A percentile compares a stretch with the other conserved stretches of the same genome.
Conservation (phyloP, 257 asterid genomes). For the Paulownia fortunei region DNA sequence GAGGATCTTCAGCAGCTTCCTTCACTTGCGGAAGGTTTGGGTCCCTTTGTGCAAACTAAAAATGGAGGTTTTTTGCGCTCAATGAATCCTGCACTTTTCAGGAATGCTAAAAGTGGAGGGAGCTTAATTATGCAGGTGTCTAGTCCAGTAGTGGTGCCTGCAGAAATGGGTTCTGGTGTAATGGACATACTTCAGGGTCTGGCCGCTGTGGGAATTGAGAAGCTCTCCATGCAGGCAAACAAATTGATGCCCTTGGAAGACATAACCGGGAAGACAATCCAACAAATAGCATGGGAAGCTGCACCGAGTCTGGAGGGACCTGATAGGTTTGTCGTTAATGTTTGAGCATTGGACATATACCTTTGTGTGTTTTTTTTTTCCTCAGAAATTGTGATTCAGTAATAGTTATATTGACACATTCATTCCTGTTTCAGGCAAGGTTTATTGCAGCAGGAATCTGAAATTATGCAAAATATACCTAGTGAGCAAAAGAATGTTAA, state of each 20-base stretch:
- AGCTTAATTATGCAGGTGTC: slow-evolving; percentile 91
- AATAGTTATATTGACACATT: slow-evolving; percentile 18
- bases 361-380: slow-evolving; percentile 4
- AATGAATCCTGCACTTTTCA: slow-evolving; percentile 85
- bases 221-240: slow-evolving; percentile 92
- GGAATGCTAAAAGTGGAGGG: slow-evolving; percentile 69
- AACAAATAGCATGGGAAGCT: slow-evolving; percentile 81
- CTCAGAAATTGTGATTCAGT: slow-evolving; percentile 11
- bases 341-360: background rate
- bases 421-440: slow-evolving; percentile 55
- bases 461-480: slow-evolving; percentile 38
- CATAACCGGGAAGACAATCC: slow-evolving; percentile 80
- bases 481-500: slow-evolving; percentile 32
- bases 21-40: slow-evolving; percentile 76
- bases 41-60: slow-evolving; percentile 75
- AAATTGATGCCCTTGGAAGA: slow-evolving; percentile 94
- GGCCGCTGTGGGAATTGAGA: slow-evolving; percentile 90
- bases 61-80: slow-evolving; percentile 89
- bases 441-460: slow-evolving; percentile 46
- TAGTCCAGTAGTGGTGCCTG: slow-evolving; percentile 90
- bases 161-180: slow-evolving; percentile 90
- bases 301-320: slow-evolving; percentile 59
- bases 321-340: slow-evolving; percentile 61
- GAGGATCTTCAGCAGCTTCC: slow-evolving; percentile 70
- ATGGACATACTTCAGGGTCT: slow-evolving; percentile 79